phyloP scores from a whole-genome alignment of 371 early-diverging fungal species.

The Lichtheimia corymbifera region DNA sequence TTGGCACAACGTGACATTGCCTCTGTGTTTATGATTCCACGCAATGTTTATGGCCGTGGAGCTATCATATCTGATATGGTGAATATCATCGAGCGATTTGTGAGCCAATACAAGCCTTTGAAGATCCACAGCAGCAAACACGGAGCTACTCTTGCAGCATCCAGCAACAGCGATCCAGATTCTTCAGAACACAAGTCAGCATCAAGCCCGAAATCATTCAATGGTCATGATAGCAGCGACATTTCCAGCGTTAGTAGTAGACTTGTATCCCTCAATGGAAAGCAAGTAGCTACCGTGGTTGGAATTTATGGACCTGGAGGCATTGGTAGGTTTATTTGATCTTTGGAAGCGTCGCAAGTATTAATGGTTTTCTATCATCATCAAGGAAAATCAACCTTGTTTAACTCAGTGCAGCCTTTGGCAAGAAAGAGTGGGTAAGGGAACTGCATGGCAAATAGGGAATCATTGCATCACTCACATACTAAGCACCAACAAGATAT shows the following conservation, averaged over 20 bases:
- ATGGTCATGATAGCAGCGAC: too few species aligned
- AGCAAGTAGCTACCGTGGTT: constrained; percentile 22
- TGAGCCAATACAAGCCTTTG: constrained; percentile 16
- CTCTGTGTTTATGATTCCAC: constrained; percentile 45
- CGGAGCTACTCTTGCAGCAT: too few species aligned
- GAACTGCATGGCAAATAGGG: neutral
- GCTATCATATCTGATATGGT: constrained; percentile 33
- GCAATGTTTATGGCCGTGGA: constrained; percentile 40
- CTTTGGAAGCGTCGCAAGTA: neutral
- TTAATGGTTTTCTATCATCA: neutral
- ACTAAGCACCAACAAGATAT: constrained; percentile 18
- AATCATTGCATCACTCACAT: neutral
- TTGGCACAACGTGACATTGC: constrained; percentile 46
- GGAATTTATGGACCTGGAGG: constrained; percentile 44
- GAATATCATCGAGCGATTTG: constrained; percentile 33
- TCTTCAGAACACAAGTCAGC: too few species aligned
- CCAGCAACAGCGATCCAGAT: too few species aligned
- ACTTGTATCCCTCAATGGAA: too few species aligned
- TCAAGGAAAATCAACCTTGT: constrained; percentile 45
- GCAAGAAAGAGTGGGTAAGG: constrained; percentile 44
- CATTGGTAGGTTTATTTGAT: constrained; percentile 15
- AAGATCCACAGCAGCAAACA: too few species aligned
- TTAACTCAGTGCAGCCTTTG: constrained; percentile 34
- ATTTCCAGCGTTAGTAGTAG: too few species aligned
- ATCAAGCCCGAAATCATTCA: too few species aligned